Percentiles rank a stretch among this genome's conserved stretches.
Evolutionary conservation across 2,329 filamentous ascomycete genomes (phyloP).

Genomic region (Colletotrichum eleusines): DNA sequence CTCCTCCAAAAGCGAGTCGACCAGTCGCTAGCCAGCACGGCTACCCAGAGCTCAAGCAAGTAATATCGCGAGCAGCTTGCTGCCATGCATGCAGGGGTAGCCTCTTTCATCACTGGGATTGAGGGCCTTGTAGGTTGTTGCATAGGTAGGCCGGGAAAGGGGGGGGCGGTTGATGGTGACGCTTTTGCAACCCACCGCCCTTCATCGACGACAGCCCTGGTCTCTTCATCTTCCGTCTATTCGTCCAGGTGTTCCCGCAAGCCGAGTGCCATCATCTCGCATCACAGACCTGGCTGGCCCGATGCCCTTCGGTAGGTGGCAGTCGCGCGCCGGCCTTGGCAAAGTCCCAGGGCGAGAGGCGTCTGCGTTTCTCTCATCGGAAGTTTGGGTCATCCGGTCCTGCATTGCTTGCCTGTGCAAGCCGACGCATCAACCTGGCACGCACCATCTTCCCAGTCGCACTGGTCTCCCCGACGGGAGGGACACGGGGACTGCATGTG

Average conservation of each 20-base stretch:
- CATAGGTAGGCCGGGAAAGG: background rate
- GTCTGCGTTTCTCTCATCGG: conserved; percentile 12
- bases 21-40: conserved; percentile 7
- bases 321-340: conserved; percentile 2
- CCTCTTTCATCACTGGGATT: conserved; percentile 3
- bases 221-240: background rate
- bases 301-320: background rate
- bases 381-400: conserved; percentile 5
- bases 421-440: conserved; percentile 21
- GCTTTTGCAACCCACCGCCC: background rate
- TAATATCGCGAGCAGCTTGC: conserved; percentile 14
- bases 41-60: conserved; percentile 1
- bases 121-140: background rate
- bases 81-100: conserved; percentile 31
- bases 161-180: background rate
- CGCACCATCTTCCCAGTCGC: conserved; percentile 24
- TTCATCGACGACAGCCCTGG: background rate
- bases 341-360: conserved; percentile 1
- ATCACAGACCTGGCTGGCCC: background rate
- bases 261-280: conserved; percentile 21
- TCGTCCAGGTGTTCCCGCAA: background rate
- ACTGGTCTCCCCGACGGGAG: conserved; percentile 37
- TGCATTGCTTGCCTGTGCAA: conserved; percentile 28
- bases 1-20: conserved; percentile 13
- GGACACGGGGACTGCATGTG: conserved; percentile 33